phyloP scores from a whole-genome alignment of 2,329 filamentous ascomycete species.

The Coniochaeta sp. region DNA sequence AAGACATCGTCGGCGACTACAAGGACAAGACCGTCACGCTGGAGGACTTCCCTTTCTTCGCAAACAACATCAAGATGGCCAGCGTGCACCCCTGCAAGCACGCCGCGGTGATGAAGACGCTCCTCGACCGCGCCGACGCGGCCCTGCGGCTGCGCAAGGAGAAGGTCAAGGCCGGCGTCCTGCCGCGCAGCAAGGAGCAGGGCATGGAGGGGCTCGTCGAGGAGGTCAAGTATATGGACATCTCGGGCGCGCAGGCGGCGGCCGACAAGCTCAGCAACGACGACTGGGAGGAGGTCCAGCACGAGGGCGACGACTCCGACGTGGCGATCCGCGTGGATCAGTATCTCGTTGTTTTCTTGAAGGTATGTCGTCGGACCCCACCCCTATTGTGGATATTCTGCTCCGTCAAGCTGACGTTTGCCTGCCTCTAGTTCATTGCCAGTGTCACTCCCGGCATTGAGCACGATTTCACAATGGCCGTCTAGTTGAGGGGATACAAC shows the following conservation, averaged over 20 bases:
- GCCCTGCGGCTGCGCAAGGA: conserved; percentile 82
- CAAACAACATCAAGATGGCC: conserved; percentile 88
- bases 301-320: conserved; percentile 60
- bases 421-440: conserved; percentile 55
- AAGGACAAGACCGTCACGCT: conserved; percentile 84
- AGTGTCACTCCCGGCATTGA: conserved; percentile 96
- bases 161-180: conserved; percentile 57
- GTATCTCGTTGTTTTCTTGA: conserved; percentile 80
- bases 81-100: conserved; percentile 97
- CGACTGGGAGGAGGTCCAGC: conserved; percentile 60
- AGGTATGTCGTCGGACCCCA: conserved; percentile 46
- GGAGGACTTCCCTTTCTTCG: conserved; percentile 94
- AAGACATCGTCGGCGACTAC: conserved; percentile 32
- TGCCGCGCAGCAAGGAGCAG: conserved; percentile 38
- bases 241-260: conserved; percentile 39
- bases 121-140: conserved; percentile 90
- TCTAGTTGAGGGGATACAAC: conserved; percentile 36
- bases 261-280: conserved; percentile 38
- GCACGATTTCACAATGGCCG: conserved; percentile 95
- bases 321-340: conserved; percentile 82
- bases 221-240: conserved; percentile 61
- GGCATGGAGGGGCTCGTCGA: conserved; percentile 85
- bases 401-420: not conserved
- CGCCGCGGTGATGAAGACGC: conserved; percentile 94
- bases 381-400: not conserved